Percentiles rank a stretch among this genome's conserved stretches.
phyloP scores from a whole-genome alignment of 2,329 filamentous ascomycete species.

The Exophiala bonariae region DNA sequence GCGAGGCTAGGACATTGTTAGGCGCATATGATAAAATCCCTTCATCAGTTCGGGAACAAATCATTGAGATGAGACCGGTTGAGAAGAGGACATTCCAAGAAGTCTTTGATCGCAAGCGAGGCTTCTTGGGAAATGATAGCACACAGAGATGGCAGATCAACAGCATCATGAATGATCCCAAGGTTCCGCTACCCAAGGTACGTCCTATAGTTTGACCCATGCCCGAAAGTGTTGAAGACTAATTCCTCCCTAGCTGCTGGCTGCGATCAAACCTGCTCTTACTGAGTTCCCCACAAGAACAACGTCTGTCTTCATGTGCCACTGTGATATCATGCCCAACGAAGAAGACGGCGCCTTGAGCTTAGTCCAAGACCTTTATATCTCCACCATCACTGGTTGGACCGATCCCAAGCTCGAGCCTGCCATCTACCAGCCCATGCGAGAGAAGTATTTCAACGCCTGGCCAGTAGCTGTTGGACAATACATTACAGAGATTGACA shows the following conservation, averaged over 20 bases:
- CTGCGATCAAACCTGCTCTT: constrained; percentile 1
- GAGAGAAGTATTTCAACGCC: constrained; percentile 1
- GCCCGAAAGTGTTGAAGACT: too few species aligned
- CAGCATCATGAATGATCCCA: constrained; percentile 5
- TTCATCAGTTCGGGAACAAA: not conserved
- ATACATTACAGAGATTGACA: constrained; percentile 5
- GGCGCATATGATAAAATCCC: not conserved
- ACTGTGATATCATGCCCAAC: constrained; percentile 3
- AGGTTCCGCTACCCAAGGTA: not conserved
- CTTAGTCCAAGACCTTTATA: constrained; percentile 1
- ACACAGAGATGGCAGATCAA: constrained; percentile 1
- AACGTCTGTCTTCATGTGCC: constrained; percentile 4
- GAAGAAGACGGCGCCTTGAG: constrained; percentile 3
- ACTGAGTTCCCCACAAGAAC: constrained; percentile 6
- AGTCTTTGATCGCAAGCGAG: not conserved
- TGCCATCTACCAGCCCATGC: constrained; percentile 3
- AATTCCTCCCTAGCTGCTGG: not conserved
- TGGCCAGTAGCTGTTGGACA: constrained; percentile 1
- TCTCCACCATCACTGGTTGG: constrained; percentile 7
- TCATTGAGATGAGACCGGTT: not conserved
- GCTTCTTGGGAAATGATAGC: constrained; percentile 5
- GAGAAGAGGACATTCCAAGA: not conserved
- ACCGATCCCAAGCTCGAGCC: constrained; percentile 7
- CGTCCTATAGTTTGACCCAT: not conserved
- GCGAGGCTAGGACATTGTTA: constrained; percentile 1